Evolutionary conservation across 2,329 filamentous ascomycete species (phyloP).

Genomic region (Xylariales sp.): DNA sequence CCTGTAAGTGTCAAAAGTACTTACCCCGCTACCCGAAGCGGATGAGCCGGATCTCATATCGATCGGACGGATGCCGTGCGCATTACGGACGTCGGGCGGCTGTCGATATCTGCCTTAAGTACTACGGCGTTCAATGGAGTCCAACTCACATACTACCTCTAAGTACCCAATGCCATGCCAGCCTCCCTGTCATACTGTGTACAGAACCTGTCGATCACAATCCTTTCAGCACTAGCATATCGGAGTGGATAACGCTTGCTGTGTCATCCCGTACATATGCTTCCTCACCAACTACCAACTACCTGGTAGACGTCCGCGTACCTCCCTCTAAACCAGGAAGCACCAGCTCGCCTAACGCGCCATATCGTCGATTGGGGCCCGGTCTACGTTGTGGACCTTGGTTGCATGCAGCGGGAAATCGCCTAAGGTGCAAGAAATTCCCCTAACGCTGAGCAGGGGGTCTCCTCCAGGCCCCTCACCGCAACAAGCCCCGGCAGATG

Average conservation of each 20-base stretch:
- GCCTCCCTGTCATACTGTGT: too few relatives aligned
- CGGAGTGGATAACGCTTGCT: too few relatives aligned
- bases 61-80: background rate
- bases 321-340: background rate
- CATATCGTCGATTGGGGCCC: background rate
- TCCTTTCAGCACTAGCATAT: too few relatives aligned
- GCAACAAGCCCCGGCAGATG: background rate
- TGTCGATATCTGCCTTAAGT: too few relatives aligned
- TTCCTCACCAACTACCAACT: background rate
- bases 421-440: conserved; percentile 18
- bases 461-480: conserved; percentile 1
- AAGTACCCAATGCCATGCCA: too few relatives aligned
- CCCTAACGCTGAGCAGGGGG: conserved; percentile 14
- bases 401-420: conserved; percentile 20
- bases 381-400: background rate
- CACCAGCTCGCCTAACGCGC: too few relatives aligned
- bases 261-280: too few relatives aligned
- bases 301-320: background rate
- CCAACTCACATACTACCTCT: too few relatives aligned
- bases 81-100: too few relatives aligned
- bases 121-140: too few relatives aligned
- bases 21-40: background rate
- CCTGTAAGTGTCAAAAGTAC: too few relatives aligned
- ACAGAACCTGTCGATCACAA: too few relatives aligned
- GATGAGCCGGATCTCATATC: background rate